Evolutionary conservation across 2,329 filamentous ascomycete genomes (phyloP).

Genomic region (Aureobasidium sp.): DNA sequence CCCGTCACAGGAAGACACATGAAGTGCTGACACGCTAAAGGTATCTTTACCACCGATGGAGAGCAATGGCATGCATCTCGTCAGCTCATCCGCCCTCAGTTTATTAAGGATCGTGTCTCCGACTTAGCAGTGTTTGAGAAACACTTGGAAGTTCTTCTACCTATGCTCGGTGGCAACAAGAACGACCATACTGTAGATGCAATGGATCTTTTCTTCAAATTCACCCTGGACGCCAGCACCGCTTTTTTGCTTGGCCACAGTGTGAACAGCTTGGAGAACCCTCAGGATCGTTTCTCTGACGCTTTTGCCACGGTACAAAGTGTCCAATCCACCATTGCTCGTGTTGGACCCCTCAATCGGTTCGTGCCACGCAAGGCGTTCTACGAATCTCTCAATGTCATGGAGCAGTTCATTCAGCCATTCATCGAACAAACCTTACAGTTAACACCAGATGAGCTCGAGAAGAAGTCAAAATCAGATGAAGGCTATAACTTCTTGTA

Average conservation of each 20-base stretch:
- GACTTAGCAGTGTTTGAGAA: conserved; percentile 76
- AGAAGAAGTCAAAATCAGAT: conserved; percentile 64
- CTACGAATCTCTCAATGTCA: conserved; percentile 55
- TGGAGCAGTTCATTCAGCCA: conserved; percentile 69
- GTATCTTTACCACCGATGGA: conserved; percentile 67
- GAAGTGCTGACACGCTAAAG: conserved; percentile 22
- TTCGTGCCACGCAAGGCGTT: conserved; percentile 61
- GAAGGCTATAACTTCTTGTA: conserved; percentile 78
- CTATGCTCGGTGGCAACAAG: conserved; percentile 44
- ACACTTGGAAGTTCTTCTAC: conserved; percentile 68
- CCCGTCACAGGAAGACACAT: conserved; percentile 11
- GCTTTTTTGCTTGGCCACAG: conserved; percentile 78
- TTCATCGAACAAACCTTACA: conserved; percentile 70
- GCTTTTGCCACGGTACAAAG: conserved; percentile 75
- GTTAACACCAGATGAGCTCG: conserved; percentile 64
- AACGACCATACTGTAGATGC: conserved; percentile 56
- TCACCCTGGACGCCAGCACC: conserved; percentile 76
- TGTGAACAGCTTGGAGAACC: conserved; percentile 54
- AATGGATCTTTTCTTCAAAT: conserved; percentile 73
- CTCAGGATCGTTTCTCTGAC: conserved; percentile 63
- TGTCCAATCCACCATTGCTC: conserved; percentile 60
- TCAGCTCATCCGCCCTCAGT: conserved; percentile 79
- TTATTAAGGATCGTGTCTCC: conserved; percentile 75
- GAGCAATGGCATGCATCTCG: conserved; percentile 71
- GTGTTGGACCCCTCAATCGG: conserved; percentile 56